Base-by-base conservation (phyloP, 2,329 filamentous ascomycete species). In the Verticillium zaregamsianum region DNA sequence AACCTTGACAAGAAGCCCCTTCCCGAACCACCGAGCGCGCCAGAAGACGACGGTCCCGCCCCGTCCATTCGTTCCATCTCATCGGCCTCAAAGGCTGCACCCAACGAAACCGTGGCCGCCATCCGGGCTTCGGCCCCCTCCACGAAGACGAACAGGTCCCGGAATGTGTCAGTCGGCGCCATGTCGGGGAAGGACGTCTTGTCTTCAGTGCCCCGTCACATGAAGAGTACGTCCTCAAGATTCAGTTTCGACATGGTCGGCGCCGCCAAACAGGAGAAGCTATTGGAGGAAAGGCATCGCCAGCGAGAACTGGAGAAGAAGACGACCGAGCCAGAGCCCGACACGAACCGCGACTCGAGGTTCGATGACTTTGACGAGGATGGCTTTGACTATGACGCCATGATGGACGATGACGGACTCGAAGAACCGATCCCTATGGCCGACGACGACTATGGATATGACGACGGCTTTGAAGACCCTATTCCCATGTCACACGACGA, bases 161-260 rank as follows among this genome's bases (percentile, higher is more conserved):
- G 82, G 40, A 82, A 85, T 60, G 63, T 80, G 1, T 82, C 83
- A 0, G 79, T 79, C 4, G 70, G 77, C 14, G 28, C 39, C 45
- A n/a, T 55, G 15, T 84, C 83, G 0, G 71, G 71, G 9, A 79
- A 77, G 60, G 77, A 78, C 37, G 73, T 77, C 1, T 72, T 80
- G 2, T 83, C 81, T 7, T 79, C 82, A 1, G 64, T 88, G 37
- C 86, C 86, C 2, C 83, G 77, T 63, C 86, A 89, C 64, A 89
- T 89, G 86, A 89, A 88, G 74, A 93, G 90, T 71, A 91, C 88
- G 12, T 91, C 90, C 0, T 92, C 90, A 0, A 81, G 91, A 15
- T 93, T 94, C 70, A 93, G 90, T 68, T 94, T 94, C 69, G 90
- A 93, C 69, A 91, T 93, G 80, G 84, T 88, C 17, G 89, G 88